Percentiles rank a stretch among this genome's conserved stretches.
Evolutionary conservation across 208 protist genomes (phyloP).

Genomic region (Porcisia deanei): DNA sequence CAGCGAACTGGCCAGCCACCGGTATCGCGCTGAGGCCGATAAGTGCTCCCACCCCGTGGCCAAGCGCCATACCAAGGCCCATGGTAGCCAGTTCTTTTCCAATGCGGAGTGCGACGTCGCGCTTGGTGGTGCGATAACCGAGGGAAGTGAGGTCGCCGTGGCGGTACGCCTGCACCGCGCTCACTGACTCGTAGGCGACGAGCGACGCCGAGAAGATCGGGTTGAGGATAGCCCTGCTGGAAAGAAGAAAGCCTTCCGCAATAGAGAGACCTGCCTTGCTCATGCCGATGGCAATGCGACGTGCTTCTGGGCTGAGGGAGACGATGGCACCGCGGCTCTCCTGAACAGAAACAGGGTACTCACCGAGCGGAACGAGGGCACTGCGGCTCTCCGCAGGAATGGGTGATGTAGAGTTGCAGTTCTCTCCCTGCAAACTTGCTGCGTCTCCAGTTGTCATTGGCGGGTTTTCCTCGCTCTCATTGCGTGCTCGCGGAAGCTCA

Average conservation of each 20-base stretch:
- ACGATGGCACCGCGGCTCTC: conserved; percentile 19
- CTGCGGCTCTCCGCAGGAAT: neutral
- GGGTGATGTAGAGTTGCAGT: neutral
- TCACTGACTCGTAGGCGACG: conserved; percentile 57
- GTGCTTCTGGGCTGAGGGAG: conserved; percentile 35
- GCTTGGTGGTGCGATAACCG: conserved; percentile 51
- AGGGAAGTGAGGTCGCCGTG: conserved; percentile 56
- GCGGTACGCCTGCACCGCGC: conserved; percentile 51
- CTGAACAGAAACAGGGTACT: conserved; percentile 10
- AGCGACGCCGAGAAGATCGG: conserved; percentile 58
- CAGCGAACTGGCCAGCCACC: conserved; percentile 54
- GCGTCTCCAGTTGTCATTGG: neutral
- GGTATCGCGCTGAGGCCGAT: conserved; percentile 62
- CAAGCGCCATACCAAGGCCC: conserved; percentile 57
- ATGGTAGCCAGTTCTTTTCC: conserved; percentile 61
- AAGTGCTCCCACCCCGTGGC: conserved; percentile 56
- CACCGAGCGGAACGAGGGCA: conserved; percentile 4
- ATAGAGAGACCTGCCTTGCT: conserved; percentile 52
- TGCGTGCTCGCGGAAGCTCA: neutral
- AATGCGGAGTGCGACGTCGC: conserved; percentile 56
- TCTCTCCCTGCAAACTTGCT: neutral
- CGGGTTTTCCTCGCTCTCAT: neutral
- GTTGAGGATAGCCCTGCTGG: conserved; percentile 44
- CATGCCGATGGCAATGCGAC: conserved; percentile 44
- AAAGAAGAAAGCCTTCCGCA: conserved; percentile 57